phyloP scores from a whole-genome alignment of 495 filamentous ascomycete genomes.

The Penicillium chermesinum region DNA sequence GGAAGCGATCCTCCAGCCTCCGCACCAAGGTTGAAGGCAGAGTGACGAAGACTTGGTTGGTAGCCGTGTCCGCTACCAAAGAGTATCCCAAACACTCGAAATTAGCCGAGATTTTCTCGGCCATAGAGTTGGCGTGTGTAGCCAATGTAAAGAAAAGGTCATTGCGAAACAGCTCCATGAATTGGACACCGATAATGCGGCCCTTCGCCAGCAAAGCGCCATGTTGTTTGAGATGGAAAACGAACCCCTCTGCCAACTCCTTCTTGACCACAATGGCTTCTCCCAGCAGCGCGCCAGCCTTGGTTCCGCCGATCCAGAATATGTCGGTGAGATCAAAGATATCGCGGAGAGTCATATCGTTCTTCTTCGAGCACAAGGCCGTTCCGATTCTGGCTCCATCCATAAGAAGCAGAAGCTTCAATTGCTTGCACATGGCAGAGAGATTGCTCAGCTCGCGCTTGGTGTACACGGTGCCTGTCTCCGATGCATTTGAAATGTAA shows the following conservation, averaged over 20 bases:
- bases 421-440: slow-evolving; percentile 29
- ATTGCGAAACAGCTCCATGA: slow-evolving; percentile 37
- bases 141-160: slow-evolving; percentile 38
- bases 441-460: slow-evolving; percentile 29
- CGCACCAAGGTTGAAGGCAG: slow-evolving; percentile 19
- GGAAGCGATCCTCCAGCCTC: slow-evolving; percentile 26
- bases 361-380: slow-evolving; percentile 29
- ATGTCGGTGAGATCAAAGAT: slow-evolving; percentile 37
- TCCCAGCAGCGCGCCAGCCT: slow-evolving; percentile 39
- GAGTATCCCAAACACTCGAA: slow-evolving; percentile 27
- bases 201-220: slow-evolving; percentile 43
- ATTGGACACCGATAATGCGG: slow-evolving; percentile 39
- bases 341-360: slow-evolving; percentile 33
- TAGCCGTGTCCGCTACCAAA: slow-evolving; percentile 29
- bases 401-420: slow-evolving; percentile 33
- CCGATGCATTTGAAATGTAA: slow-evolving; percentile 42
- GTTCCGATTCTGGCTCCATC: slow-evolving; percentile 41
- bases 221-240: slow-evolving; percentile 42
- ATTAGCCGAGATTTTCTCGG: slow-evolving; percentile 26
- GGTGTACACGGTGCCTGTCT: slow-evolving; percentile 39
- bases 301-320: slow-evolving; percentile 46
- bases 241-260: slow-evolving; percentile 34
- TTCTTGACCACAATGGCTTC: slow-evolving; percentile 40
- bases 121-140: slow-evolving; percentile 38
- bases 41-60: slow-evolving; percentile 35